Base-by-base conservation (phyloP, 2,329 filamentous ascomycete genomes). In the Cercospora beticola region DNA sequence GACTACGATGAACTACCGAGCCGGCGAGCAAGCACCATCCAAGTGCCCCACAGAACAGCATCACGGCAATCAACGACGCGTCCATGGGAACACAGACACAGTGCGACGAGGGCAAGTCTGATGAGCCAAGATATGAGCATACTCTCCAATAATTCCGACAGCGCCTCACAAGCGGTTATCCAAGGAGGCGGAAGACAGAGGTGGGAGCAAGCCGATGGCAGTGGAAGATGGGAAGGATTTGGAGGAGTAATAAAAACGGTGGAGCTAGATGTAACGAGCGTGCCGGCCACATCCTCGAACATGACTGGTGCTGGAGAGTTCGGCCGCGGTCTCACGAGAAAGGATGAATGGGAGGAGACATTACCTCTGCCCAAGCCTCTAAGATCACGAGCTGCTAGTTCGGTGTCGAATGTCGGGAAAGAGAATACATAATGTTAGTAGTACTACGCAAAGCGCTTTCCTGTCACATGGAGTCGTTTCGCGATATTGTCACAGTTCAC, bases 191-290 rank as follows among this genome's bases (percentile, higher is more conserved):
- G 67, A 9, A 40, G 67, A 4, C 67, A 69, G 49, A 49, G 67
- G 30, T 69, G 67, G 67, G 67, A 66, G 21, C 57, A 62, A 28
- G 52, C 61, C 7, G 64, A 66, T 14, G 67, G 67, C 9, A 57
- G 21, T 46, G 69, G 69, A 52, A 52, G 64, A 21, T 67, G 67
- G 65, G 69, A 69, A 52, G 67, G 67, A 16, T 63, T 69, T 21
- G 67, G 64, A n/a, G 69, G 67, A 1, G 70, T 71, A 18, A 59
- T 71, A 5, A 68, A 68, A 57, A 71, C 68, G 2, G 40, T 70
- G 0, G 68, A 71, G 23, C 26, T 71, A n/a, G 70, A 70, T 43
- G 68, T 71, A 16, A 66, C 58, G 26, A 58, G 59, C 12, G 49
- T 62, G n/a, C 62, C 62, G 30, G 33, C 54, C 18, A 65, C 58